These are phyloP conservation scores for Fragosphaeria purpurea DNA, from an alignment of 2,329 filamentous ascomycete species.

Conservation along the genomic window DNA sequence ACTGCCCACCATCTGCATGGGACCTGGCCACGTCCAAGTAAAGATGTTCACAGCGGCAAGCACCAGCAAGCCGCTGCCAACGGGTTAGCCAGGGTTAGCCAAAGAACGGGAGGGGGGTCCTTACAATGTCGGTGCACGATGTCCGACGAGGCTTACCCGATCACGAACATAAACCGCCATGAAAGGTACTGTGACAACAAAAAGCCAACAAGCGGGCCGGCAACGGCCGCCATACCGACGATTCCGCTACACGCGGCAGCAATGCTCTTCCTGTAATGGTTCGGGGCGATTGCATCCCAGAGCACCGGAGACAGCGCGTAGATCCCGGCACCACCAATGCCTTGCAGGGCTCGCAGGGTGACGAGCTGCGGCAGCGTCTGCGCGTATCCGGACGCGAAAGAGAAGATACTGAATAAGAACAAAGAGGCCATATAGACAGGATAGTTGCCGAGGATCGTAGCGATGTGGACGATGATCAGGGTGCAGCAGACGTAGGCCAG, in stretches of 20 bases:
- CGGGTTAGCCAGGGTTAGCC: too few relatives aligned
- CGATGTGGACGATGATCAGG: slow-evolving; percentile 43
- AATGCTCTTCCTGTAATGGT: slow-evolving; percentile 30
- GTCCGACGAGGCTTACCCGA: slow-evolving; percentile 34
- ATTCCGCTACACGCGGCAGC: slow-evolving; percentile 38
- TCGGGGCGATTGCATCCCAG: slow-evolving; percentile 38
- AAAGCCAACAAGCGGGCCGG: slow-evolving; percentile 43
- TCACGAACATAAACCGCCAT: slow-evolving; percentile 50
- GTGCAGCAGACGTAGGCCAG: slow-evolving; percentile 47
- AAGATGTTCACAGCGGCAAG: slow-evolving; percentile 36
- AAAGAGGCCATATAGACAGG: slow-evolving; percentile 40
- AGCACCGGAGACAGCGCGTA: slow-evolving; percentile 48
- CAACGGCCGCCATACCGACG: slow-evolving; percentile 36
- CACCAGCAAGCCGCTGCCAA: slow-evolving; percentile 39
- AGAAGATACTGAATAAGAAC: slow-evolving; percentile 45
- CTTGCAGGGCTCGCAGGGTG: slow-evolving; percentile 38
- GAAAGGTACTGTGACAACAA: slow-evolving; percentile 36
- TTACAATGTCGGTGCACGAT: too few relatives aligned
- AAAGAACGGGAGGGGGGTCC: too few relatives aligned
- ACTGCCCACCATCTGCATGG: slow-evolving; percentile 27
- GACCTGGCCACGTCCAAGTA: slow-evolving; percentile 38
- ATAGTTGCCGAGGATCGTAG: slow-evolving; percentile 45
- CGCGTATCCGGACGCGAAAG: slow-evolving; percentile 42
- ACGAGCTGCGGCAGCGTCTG: slow-evolving; percentile 36
- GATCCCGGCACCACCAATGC: slow-evolving; percentile 42